A percentile compares a stretch with the other conserved stretches of the same genome.
phyloP scores from a whole-genome alignment of 164 flowering plant genomes.

The Cinnamomum chago region DNA sequence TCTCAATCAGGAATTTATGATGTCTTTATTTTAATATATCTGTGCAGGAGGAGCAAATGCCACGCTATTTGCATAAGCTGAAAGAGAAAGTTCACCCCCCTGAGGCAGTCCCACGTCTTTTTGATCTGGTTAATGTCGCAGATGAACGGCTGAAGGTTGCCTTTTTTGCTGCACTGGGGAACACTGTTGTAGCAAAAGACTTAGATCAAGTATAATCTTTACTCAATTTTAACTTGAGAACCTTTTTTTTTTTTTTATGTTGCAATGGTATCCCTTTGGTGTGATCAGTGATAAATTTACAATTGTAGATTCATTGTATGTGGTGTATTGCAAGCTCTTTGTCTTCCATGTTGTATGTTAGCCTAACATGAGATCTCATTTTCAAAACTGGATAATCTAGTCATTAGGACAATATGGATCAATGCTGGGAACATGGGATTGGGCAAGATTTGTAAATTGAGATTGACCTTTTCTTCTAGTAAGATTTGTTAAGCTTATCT shows the following conservation, averaged over 20 bases:
- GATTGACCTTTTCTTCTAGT: too few species aligned
- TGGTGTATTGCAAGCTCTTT: neutral
- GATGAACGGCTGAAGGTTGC: constrained; percentile 91
- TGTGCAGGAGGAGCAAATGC: constrained; percentile 78
- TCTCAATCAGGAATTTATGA: neutral
- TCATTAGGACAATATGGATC: neutral
- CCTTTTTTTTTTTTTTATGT: neutral
- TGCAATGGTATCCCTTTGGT: neutral
- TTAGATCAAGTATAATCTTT: constrained; percentile 69
- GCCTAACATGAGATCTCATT: neutral
- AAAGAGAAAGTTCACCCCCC: constrained; percentile 70
- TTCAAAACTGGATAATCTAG: neutral
- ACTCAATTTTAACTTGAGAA: neutral
- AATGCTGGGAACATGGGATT: neutral
- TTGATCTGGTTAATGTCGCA: constrained; percentile 77
- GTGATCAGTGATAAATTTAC: neutral
- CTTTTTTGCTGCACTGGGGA: constrained; percentile 74
- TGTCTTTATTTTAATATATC: neutral
- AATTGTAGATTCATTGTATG: neutral
- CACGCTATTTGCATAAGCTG: constrained; percentile 38
- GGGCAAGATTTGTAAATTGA: too few species aligned
- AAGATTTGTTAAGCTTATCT: too few species aligned
- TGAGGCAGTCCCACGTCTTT: constrained; percentile 90
- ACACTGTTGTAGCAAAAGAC: constrained; percentile 84
- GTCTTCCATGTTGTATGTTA: neutral